phyloP scores from a whole-genome alignment of 2,329 filamentous ascomycete genomes.

The Rhinocladiella mackenziei region DNA sequence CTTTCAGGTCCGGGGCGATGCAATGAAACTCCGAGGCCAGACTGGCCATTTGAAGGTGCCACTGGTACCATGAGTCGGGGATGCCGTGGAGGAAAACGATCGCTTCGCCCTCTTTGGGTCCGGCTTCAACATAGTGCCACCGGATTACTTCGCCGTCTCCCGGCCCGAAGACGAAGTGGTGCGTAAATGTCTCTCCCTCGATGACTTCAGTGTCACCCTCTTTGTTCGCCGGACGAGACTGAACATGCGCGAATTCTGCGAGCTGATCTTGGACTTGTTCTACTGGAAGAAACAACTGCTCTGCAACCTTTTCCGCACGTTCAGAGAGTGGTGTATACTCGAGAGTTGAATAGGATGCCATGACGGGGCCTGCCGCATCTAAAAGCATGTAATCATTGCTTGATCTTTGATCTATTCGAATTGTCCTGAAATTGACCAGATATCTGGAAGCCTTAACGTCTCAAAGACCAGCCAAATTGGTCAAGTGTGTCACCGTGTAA shows the following conservation, averaged over 20 bases:
- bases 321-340: background rate
- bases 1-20: slow-evolving; percentile 13
- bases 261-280: background rate
- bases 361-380: background rate
- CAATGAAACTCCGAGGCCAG: slow-evolving; percentile 7
- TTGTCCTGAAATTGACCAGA: background rate
- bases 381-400: background rate
- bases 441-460: too few species aligned
- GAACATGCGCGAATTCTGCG: slow-evolving; percentile 1
- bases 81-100: slow-evolving; percentile 19
- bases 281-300: background rate
- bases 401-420: too few species aligned
- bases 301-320: background rate
- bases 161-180: slow-evolving; percentile 12
- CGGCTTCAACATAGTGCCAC: slow-evolving; percentile 14
- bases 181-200: slow-evolving; percentile 9
- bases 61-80: slow-evolving; percentile 16
- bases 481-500: too few species aligned
- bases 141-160: slow-evolving; percentile 6
- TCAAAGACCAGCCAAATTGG: too few species aligned
- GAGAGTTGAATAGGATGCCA: background rate
- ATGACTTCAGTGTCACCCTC: slow-evolving; percentile 12
- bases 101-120: slow-evolving; percentile 7
- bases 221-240: slow-evolving; percentile 2
- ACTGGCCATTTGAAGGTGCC: slow-evolving; percentile 13